Evolutionary conservation across 306 rosid genomes (phyloP), one percentile per base, ranked within the genome.

Genomic region (Corylus avellana): DNA sequence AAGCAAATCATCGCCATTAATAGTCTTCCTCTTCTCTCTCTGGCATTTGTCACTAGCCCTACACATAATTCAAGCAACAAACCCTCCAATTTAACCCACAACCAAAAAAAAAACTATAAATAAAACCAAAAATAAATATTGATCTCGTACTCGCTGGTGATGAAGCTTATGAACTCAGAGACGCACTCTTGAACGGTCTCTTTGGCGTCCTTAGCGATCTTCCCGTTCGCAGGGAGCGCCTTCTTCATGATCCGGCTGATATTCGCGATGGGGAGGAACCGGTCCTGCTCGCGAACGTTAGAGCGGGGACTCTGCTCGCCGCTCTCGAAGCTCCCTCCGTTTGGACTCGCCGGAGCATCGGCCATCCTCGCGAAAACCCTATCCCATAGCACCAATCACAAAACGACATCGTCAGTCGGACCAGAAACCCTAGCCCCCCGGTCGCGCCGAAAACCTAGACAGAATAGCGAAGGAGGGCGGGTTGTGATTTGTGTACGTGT

Each of bases 11-110:
- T 95, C 98, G 2, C 99, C 99, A 57, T 93, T 93, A 81, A 95
- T 89, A 2, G 99, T 95, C 91, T 93, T 95, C 80, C 99, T 86
- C 88, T 96, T 96, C 84, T 96, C 99, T 77, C 97, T 91, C 91
- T 89, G 99, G 79, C 99, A 96, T 87, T 93, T 96, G 64, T 96
- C 99, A 75, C 97, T 93, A n/a, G 97, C 99, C 92, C 99, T 96
- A 73, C 83, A 67, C 61, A 79, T 8, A 4, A 79, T 70, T 73
- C 70, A 53, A 53, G 44, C 18, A 66, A 68, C 56, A 72, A 73
- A 78, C 37, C 42, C 44, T 27, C 70, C 57, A 84, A 61, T 39
- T 4, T 61, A 47, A 14, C 68, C 39, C 56, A 50, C 14, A 20
- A 32, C 14, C 17, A 32, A 12, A 4, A n/a, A 42, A 22, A 29